Evolutionary conservation across 345 rosid genomes (phyloP), one percentile per base, ranked within the genome.

Genomic region (Psidium guajava): DNA sequence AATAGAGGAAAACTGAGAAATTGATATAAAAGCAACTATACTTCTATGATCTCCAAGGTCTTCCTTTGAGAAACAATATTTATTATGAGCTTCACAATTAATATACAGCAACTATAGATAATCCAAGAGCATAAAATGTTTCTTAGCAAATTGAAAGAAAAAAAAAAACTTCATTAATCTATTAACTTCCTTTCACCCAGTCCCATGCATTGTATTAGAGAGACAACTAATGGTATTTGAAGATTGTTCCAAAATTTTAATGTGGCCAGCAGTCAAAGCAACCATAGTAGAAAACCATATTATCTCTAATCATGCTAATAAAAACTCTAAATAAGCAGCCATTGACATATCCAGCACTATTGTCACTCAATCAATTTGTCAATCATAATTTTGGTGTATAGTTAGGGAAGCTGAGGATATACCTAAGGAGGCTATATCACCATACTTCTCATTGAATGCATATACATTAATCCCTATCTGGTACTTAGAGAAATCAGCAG

Each of bases 351-450:
- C 77, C 77, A 69, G 77, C 77, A 36, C 77, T 21, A 36, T 18
- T 18, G 47, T 69, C 77, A 36, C 47, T 32, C 47, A 32, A 32
- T 69, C 77, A 32, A 69, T 36, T 69, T 36, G 25, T 69, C 47
- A 36, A 69, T 32, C 24, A 36, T 69, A 36, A 69, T 18, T 69
- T 69, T 36, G 25, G 40, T 2, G 2, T 36, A 69, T 32, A 32
- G 47, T 18, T 69, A 32, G 77, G 12, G 24, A 69, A 69, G 47
- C 77, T 36, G 77, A 69, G 77, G 47, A 69, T 81, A 28, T 92
- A 98, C 99, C 99, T 92, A 98, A 57, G 86, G 99, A 98, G 84
- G 99, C 99, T 88, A 98, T 91, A 87, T 98, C 99, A 56, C 93
- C 94, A 90, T 95, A 98, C 86, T 92, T 96, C 86, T 98, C 99